Percentiles rank a stretch among this genome's conserved stretches.
phyloP scores from a whole-genome alignment of 1,139 yeast genomes.

The Fermentozyma sake region DNA sequence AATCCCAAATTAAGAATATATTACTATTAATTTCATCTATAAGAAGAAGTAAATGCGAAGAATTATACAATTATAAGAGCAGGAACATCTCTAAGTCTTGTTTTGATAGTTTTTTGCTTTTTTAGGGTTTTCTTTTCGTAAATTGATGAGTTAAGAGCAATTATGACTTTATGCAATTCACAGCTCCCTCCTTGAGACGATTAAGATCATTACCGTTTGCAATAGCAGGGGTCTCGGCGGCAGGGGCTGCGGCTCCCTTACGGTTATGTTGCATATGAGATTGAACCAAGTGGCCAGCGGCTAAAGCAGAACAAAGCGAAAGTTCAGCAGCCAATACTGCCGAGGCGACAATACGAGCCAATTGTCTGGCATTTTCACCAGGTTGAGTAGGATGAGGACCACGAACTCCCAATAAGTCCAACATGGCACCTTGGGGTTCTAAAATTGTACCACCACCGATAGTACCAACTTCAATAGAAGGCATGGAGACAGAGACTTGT shows the following conservation, averaged over 20 bases:
- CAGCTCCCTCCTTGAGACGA: conserved; percentile 64
- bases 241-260: conserved; percentile 44
- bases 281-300: conserved; percentile 97
- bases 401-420: conserved; percentile 87
- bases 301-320: conserved; percentile 89
- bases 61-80: too few relatives aligned
- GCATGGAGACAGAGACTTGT: conserved; percentile 94
- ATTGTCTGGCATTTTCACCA: conserved; percentile 90
- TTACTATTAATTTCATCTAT: too few relatives aligned
- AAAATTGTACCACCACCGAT: conserved; percentile 98
- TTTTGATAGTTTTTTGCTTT: too few relatives aligned
- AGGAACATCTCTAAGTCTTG: too few relatives aligned
- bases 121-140: too few relatives aligned
- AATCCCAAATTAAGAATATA: too few relatives aligned
- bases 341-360: conserved; percentile 92
- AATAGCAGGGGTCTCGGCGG: conserved; percentile 8
- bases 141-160: too few relatives aligned
- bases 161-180: conserved; percentile 52
- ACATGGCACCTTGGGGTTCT: conserved; percentile 96
- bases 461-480: conserved; percentile 97
- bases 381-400: conserved; percentile 96
- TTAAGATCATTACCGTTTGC: conserved; percentile 33
- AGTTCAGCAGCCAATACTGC: conserved; percentile 96
- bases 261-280: conserved; percentile 97
- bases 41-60: too few relatives aligned